Percentiles rank a stretch among this genome's conserved stretches.
Conservation (phyloP, 176 grass and related monocot species). For the Oryza brachyantha region DNA sequence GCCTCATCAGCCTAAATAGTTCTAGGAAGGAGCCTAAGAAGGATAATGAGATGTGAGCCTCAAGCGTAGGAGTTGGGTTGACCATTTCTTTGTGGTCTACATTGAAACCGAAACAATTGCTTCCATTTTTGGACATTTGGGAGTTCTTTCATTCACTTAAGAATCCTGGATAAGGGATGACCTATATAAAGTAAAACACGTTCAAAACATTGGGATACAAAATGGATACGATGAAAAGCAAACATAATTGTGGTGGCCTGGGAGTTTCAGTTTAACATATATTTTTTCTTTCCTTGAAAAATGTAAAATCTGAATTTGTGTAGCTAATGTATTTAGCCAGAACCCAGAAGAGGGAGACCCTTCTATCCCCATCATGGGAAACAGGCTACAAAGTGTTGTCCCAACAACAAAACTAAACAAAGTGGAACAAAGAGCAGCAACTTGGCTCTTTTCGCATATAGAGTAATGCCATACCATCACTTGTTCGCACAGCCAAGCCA, state of each 20-base stretch:
- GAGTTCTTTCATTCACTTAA: background rate
- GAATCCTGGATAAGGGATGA: background rate
- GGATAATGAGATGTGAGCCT: background rate
- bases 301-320: background rate
- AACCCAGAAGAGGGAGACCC: background rate
- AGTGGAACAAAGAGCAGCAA: background rate
- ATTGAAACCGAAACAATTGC: background rate
- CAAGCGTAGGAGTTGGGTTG: conserved; percentile 23
- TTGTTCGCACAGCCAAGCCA: background rate
- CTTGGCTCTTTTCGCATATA: background rate
- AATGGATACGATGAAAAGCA: background rate
- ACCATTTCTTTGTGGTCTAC: conserved; percentile 30
- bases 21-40: background rate
- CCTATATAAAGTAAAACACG: background rate
- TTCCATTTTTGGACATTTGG: background rate
- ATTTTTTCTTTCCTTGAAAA: background rate
- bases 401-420: background rate
- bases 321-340: background rate
- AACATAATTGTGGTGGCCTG: background rate
- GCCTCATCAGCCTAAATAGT: conserved; percentile 23
- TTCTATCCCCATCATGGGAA: background rate
- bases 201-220: background rate
- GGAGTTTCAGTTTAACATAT: background rate
- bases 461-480: background rate
- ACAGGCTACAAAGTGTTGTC: background rate